Conservation (phyloP, 495 filamentous ascomycete species). For the Mytilinidion resinicola region DNA sequence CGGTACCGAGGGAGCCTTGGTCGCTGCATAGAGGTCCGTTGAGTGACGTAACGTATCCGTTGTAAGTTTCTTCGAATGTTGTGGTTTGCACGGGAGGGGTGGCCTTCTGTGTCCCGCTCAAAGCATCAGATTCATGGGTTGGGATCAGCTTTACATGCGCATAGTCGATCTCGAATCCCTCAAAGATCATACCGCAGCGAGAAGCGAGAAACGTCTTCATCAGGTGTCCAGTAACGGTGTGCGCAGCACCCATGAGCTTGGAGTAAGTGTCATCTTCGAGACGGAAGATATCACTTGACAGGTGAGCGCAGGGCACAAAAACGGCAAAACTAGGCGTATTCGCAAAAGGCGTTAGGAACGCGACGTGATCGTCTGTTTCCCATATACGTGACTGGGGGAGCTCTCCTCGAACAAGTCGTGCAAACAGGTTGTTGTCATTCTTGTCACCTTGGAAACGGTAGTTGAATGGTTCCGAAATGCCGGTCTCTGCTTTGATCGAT, state of each 20-base stretch:
- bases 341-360: not conserved
- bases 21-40: too few relatives aligned
- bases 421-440: not conserved
- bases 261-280: not conserved
- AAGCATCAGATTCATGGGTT: too few relatives aligned
- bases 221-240: not conserved
- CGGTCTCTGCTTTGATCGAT: too few relatives aligned
- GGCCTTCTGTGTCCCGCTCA: too few relatives aligned
- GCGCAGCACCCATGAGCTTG: not conserved
- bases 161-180: slow-evolving; percentile 23
- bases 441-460: not conserved
- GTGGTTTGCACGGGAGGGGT: too few relatives aligned
- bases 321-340: not conserved
- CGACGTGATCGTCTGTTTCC: not conserved
- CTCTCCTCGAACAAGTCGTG: not conserved
- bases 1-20: too few relatives aligned
- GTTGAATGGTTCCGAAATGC: too few relatives aligned
- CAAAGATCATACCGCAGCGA: slow-evolving; percentile 21
- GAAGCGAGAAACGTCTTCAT: not conserved
- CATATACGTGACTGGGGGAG: not conserved
- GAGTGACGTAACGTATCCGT: too few relatives aligned
- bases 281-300: not conserved
- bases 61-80: too few relatives aligned
- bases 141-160: slow-evolving; percentile 23
- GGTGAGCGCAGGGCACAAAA: not conserved